Conservation (phyloP, 2,329 filamentous ascomycete species). For the Byssoonygena ceratinophila region DNA sequence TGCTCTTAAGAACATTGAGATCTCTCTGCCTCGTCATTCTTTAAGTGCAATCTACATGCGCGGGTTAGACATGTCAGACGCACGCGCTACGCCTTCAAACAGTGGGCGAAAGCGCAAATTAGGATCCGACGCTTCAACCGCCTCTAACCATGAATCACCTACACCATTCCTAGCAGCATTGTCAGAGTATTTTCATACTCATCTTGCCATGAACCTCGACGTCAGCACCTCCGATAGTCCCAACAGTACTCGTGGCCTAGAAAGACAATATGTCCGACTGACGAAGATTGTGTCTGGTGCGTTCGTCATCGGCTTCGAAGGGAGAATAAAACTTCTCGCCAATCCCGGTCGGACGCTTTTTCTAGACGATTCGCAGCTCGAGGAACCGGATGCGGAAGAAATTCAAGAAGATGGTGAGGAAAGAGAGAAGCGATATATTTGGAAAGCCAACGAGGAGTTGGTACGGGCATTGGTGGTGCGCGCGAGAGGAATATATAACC, state of each 20-base stretch:
- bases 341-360: slow-evolving; percentile 15
- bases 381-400: slow-evolving; percentile 16
- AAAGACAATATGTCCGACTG: slow-evolving; percentile 24
- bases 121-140: neutral
- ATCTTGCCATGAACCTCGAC: slow-evolving; percentile 34
- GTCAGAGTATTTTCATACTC: slow-evolving; percentile 28
- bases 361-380: slow-evolving; percentile 18
- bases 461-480: slow-evolving; percentile 25
- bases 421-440: slow-evolving; percentile 19
- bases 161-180: slow-evolving; percentile 23
- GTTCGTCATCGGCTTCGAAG: slow-evolving; percentile 32
- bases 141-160: neutral
- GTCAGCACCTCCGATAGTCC: slow-evolving; percentile 15
- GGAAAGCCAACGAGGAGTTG: slow-evolving; percentile 27
- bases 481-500: slow-evolving; percentile 18
- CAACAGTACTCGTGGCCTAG: neutral
- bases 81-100: neutral
- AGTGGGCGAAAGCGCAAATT: slow-evolving; percentile 12
- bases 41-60: slow-evolving; percentile 20
- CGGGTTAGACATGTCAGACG: slow-evolving; percentile 9
- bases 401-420: slow-evolving; percentile 14
- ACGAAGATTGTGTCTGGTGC: slow-evolving; percentile 31
- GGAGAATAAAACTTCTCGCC: slow-evolving; percentile 31
- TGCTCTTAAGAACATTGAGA: slow-evolving; percentile 26
- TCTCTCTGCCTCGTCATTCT: slow-evolving; percentile 27